A percentile compares a stretch with the other conserved stretches of the same genome.
Evolutionary conservation across 495 filamentous ascomycete species (phyloP).

Genomic region (Darksidea phi): DNA sequence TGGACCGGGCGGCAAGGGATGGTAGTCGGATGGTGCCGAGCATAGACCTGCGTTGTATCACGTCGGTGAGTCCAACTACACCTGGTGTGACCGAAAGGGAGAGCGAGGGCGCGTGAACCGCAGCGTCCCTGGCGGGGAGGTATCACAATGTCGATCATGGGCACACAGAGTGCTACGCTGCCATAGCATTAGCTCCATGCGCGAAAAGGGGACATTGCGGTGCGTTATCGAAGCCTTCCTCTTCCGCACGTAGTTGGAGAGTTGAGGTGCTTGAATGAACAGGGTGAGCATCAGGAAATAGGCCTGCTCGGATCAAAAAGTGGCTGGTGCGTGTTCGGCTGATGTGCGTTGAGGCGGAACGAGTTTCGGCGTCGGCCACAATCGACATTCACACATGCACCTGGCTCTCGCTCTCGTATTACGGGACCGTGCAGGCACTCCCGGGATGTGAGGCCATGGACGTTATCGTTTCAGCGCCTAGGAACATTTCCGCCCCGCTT

Average conservation of each 20-base stretch:
- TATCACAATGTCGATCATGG: constrained; percentile 23
- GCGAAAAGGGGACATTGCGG: constrained; percentile 11
- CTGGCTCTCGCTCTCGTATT: too few species aligned
- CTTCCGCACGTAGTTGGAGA: too few species aligned
- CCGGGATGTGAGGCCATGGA: not conserved
- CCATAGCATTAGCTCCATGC: constrained; percentile 13
- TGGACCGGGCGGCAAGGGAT: constrained; percentile 27
- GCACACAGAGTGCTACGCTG: constrained; percentile 28
- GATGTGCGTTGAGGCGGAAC: not conserved
- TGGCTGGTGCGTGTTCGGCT: not conserved
- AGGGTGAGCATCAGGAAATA: too few species aligned
- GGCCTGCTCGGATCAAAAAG: not conserved
- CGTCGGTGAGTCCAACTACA: constrained; percentile 19
- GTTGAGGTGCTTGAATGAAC: too few species aligned
- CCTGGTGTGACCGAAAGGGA: constrained; percentile 28
- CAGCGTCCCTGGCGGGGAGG: not conserved
- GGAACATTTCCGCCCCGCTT: not conserved
- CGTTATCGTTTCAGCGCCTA: constrained; percentile 1
- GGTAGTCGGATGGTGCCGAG: constrained; percentile 28
- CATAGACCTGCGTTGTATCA: constrained; percentile 12
- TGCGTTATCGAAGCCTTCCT: too few species aligned
- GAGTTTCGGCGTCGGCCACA: too few species aligned
- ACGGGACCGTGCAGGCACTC: not conserved
- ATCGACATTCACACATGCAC: too few species aligned
- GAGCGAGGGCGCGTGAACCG: constrained; percentile 8